A percentile compares a stretch with the other conserved stretches of the same genome.
phyloP scores from a whole-genome alignment of 1,284 basidiomycete genomes.

The Moesziomyces antarcticus region DNA sequence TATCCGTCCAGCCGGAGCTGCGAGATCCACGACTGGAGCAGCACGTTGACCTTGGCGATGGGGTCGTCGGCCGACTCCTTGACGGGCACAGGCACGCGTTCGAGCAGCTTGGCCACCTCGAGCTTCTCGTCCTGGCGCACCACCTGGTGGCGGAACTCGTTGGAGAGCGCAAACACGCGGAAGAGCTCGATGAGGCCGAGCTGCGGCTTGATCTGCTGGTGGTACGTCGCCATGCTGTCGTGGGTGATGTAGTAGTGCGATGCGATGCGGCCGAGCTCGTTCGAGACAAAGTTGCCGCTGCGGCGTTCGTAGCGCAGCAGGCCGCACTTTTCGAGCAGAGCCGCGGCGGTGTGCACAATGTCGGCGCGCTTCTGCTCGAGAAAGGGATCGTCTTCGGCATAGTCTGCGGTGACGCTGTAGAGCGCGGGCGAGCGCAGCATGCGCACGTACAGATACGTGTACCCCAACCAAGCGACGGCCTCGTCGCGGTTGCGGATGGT shows the following conservation, averaged over 20 bases:
- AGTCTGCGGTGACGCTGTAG: conserved; percentile 90
- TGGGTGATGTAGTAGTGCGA: conserved; percentile 97
- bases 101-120: conserved; percentile 90
- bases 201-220: conserved; percentile 88
- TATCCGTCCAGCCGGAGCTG: conserved; percentile 95
- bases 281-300: conserved; percentile 80
- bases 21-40: conserved; percentile 94
- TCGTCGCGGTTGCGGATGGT: conserved; percentile 92
- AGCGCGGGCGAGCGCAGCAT: conserved; percentile 91
- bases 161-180: conserved; percentile 93
- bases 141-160: conserved; percentile 92
- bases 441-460: conserved; percentile 79
- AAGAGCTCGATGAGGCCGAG: conserved; percentile 92
- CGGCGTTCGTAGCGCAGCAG: conserved; percentile 92
- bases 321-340: conserved; percentile 90
- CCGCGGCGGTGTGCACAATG: conserved; percentile 92
- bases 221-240: conserved; percentile 95
- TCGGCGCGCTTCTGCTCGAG: conserved; percentile 93
- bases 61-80: conserved; percentile 97
- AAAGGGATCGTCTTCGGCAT: conserved; percentile 83
- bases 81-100: conserved; percentile 95
- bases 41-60: conserved; percentile 95
- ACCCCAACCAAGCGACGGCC: conserved; percentile 86
- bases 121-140: conserved; percentile 73
- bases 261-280: conserved; percentile 84